These are phyloP conservation scores for Dendrobium nobile DNA, from an alignment of 106 monocot species.

Conservation along the genomic window DNA sequence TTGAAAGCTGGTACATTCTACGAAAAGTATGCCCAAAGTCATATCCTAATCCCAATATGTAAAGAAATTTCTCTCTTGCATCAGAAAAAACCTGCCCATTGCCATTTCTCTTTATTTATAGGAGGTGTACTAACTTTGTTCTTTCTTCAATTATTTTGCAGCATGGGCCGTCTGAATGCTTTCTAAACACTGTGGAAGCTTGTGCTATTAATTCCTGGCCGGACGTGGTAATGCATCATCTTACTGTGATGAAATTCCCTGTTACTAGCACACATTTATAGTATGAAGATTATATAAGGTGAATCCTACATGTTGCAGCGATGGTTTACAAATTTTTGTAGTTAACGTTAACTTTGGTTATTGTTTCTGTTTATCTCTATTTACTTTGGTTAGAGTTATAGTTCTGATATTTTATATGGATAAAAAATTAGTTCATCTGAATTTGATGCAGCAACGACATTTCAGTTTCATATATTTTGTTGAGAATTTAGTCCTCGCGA, in stretches of 20 bases:
- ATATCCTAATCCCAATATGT: no score
- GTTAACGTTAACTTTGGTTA: background rate
- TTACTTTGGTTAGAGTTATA: background rate
- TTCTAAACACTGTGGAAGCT: conserved; percentile 82
- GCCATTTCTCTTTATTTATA: background rate
- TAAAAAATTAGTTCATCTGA: background rate
- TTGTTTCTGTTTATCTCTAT: background rate
- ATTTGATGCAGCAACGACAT: conserved; percentile 57
- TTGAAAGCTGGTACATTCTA: background rate
- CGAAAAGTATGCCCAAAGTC: background rate
- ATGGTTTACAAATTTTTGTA: no score
- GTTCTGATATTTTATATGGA: background rate
- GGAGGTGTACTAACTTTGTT: background rate
- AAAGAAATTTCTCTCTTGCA: background rate
- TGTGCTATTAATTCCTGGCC: conserved; percentile 83
- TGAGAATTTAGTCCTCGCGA: conserved; percentile 50
- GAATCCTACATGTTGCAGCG: background rate
- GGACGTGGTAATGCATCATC: conserved; percentile 53
- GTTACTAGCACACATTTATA: background rate
- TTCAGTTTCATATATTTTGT: conserved; percentile 76
- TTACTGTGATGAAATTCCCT: background rate
- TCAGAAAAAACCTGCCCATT: background rate
- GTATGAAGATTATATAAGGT: conserved; percentile 1
- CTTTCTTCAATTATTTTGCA: conserved; percentile 29
- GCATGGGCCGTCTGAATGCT: conserved; percentile 86